Base-by-base conservation (phyloP, 306 rosid species). In the Neltuma alba region DNA sequence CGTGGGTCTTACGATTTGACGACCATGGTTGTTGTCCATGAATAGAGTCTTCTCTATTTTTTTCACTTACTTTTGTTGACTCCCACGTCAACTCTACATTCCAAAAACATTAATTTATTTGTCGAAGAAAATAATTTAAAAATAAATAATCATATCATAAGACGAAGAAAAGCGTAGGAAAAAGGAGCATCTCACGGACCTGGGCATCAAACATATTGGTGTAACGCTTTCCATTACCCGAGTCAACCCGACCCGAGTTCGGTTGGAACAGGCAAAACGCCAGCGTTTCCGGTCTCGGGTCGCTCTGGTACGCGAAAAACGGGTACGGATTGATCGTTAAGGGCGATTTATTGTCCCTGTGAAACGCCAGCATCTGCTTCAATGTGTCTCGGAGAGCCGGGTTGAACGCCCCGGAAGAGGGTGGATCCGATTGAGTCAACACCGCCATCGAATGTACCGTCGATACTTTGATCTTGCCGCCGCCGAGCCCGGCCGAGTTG, bases 151-250 rank as follows among this genome's bases (percentile, higher is more conserved):
- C 55, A 48, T 8, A 54, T 23, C 12, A 21, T 2, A 21, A 20
- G 7, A 47, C 36, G 10, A 14, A 63, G 25, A 68, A 4, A 52
- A 40, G 58, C 30, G 57, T 23, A 45, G 61, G 28, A 3, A 4
- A 9, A 44, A 50, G 9, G 0, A 5, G 14, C 25, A 12, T 1
- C 11, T 10, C 18, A 72, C 83, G 48, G 33, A 90, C 94, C 89
- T 90, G 92, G 54, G 94, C 92, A n/a, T 90, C 90, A 74, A 86
- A 90, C 94, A 90, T 88, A 76, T 88, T 90, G 88, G 75, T 76
- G 80, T 90, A 90, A 70, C 81, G 85, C 81, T 88, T 83, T 7
- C 90, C 90, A 0, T 62, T 82, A 7, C 87, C 90, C 13, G 94
- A 81, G 80, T 90, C 90, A 66, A 86, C 87, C n/a, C 92, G 90